A percentile compares a stretch with the other conserved stretches of the same genome.
These are phyloP conservation scores for Crithidia fasciculata DNA, from an alignment of 208 protist genomes.

Conservation along the genomic window DNA sequence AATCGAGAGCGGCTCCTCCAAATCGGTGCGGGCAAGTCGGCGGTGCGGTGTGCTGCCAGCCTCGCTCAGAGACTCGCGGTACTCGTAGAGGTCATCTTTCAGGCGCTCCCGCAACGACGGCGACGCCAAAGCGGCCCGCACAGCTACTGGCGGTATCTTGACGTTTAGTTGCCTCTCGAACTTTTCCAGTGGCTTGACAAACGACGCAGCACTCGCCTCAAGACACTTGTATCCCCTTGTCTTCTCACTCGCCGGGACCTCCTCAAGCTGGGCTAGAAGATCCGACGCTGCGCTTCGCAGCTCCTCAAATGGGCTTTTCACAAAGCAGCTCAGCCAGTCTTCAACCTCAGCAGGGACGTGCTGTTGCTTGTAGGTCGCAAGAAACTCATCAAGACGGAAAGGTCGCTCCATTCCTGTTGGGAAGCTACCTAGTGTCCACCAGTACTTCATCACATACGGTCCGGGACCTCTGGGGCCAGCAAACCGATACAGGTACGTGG, in stretches of 20 bases:
- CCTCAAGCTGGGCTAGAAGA: constrained; percentile 51
- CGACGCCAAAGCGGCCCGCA: constrained; percentile 54
- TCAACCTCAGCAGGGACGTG: constrained; percentile 90
- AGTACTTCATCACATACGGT: constrained; percentile 92
- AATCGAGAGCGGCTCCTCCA: constrained; percentile 38
- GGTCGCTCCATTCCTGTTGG: constrained; percentile 82
- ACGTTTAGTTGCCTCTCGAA: constrained; percentile 70
- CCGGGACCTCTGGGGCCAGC: constrained; percentile 78
- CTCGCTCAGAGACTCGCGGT: constrained; percentile 44
- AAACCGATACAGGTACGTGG: constrained; percentile 85
- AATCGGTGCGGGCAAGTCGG: constrained; percentile 45
- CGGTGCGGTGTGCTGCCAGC: constrained; percentile 83
- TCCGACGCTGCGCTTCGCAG: constrained; percentile 49
- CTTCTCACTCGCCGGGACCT: constrained; percentile 36
- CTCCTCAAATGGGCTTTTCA: constrained; percentile 67
- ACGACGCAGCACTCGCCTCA: constrained; percentile 34
- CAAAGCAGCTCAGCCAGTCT: constrained; percentile 84
- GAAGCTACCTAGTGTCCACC: constrained; percentile 90
- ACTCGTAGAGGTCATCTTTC: constrained; percentile 85
- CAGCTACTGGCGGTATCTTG: constrained; percentile 55
- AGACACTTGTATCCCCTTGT: constrained; percentile 51
- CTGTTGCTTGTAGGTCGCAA: constrained; percentile 76
- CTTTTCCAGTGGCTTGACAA: constrained; percentile 49
- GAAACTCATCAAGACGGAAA: constrained; percentile 86
- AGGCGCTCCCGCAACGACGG: constrained; percentile 50